Conservation (phyloP, 1,284 basidiomycete genomes). For the Trichosporon faecale region DNA sequence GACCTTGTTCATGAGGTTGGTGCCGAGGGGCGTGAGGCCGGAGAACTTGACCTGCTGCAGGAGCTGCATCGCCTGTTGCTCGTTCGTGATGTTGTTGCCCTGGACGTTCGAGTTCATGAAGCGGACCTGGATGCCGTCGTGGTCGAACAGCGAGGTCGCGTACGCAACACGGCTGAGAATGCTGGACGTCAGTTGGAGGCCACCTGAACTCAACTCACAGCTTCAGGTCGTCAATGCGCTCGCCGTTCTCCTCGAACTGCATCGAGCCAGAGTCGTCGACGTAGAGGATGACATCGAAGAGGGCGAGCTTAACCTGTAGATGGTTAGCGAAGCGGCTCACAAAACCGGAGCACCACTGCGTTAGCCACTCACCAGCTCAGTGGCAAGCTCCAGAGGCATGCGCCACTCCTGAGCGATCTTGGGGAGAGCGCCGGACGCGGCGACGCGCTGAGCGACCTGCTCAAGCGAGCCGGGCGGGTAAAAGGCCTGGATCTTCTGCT, state of each 20-base stretch:
- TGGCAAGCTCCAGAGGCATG: constrained; percentile 53
- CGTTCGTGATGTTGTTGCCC: constrained; percentile 53
- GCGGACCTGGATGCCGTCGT: constrained; percentile 54
- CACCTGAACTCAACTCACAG: constrained; percentile 29
- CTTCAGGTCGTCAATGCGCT: constrained; percentile 54
- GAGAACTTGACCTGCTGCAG: constrained; percentile 53
- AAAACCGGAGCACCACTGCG: too few species aligned
- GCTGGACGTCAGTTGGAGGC: constrained; percentile 24
- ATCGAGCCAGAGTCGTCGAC: constrained; percentile 53
- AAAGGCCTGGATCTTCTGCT: constrained; percentile 54
- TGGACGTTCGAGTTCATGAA: constrained; percentile 55
- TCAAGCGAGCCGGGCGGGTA: constrained; percentile 53
- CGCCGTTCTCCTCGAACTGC: constrained; percentile 52
- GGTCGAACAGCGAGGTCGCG: constrained; percentile 54
- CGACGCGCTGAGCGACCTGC: constrained; percentile 52
- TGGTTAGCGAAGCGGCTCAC: background rate
- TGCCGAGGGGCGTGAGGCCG: constrained; percentile 54
- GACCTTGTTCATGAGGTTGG: constrained; percentile 52
- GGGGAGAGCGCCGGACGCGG: constrained; percentile 48
- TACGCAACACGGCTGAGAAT: constrained; percentile 53
- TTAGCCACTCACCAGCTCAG: constrained; percentile 41
- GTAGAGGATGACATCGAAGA: constrained; percentile 52
- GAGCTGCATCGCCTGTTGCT: constrained; percentile 50
- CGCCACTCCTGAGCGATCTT: constrained; percentile 53
- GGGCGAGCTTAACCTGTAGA: constrained; percentile 44